Conservation (phyloP, 148 eudicot genomes). For the Silene conica region DNA sequence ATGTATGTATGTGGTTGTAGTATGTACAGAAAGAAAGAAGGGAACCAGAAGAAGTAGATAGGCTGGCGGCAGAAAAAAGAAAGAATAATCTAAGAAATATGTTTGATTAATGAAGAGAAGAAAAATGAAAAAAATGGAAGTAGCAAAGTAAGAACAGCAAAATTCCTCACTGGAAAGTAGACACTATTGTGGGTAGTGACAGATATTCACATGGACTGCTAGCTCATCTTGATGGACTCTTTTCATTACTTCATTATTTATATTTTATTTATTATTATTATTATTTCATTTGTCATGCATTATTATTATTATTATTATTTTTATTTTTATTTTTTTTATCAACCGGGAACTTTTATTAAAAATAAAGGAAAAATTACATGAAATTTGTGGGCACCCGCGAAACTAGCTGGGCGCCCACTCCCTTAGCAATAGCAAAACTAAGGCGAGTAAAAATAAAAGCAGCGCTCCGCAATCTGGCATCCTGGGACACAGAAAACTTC, state of each 20-base stretch:
- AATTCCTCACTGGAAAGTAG: constrained; percentile 37
- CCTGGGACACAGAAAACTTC: too few relatives aligned
- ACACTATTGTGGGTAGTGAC: constrained; percentile 30
- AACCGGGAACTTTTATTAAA: too few relatives aligned
- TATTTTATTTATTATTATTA: not conserved
- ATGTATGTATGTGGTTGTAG: not conserved
- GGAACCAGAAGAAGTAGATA: not conserved
- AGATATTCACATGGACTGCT: constrained; percentile 40
- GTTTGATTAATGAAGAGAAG: too few relatives aligned
- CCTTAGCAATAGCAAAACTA: too few relatives aligned
- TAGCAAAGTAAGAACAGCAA: constrained; percentile 22
- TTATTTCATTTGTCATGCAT: too few relatives aligned
- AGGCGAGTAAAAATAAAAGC: too few relatives aligned
- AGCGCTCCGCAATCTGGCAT: too few relatives aligned
- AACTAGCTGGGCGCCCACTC: too few relatives aligned
- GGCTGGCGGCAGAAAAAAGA: constrained; percentile 11
- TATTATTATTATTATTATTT: too few relatives aligned
- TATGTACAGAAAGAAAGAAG: constrained; percentile 9
- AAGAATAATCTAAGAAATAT: not conserved
- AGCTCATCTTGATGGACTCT: constrained; percentile 30
- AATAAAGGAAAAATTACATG: too few relatives aligned
- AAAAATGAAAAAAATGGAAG: constrained; percentile 5
- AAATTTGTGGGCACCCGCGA: too few relatives aligned
- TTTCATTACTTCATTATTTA: not conserved
- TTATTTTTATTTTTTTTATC: too few relatives aligned